Evolutionary conservation across 2,329 filamentous ascomycete species (phyloP), one percentile per base, ranked within the genome.

Genomic region (Ascosphaera apis): DNA sequence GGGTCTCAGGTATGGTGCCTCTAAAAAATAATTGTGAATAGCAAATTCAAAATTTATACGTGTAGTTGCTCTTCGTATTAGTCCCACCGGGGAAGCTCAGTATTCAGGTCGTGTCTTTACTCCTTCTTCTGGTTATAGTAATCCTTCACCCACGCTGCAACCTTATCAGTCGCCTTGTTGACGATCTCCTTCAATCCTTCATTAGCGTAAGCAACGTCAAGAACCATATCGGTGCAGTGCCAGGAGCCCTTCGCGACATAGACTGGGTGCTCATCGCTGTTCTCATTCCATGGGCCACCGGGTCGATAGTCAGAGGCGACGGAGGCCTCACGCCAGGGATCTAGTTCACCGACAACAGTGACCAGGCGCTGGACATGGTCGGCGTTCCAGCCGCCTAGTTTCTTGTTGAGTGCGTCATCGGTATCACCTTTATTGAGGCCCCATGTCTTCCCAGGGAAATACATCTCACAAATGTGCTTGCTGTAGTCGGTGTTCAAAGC

Each of bases 261-360:
- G 8, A 71, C 54, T 1, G 69, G 68, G 1, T 58, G 56, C 17
- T 61, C 45, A 1, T 48, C 17, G 0, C 60, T 66, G 8, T 60
- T 60, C 37, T 49, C 11, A n/a, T n/a, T n/a, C 12, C 72, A 48
- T 1, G 67, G 66, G 0, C 70, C 69, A 4, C 60, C 64, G 0
- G 67, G 66, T 15, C 68, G 56, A 46, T 62, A 61, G 17, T 59
- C 54, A 13, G 65, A 66, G 1, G 60, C 63, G 0, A 73, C 60
- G 3, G 61, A 61, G 0, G 63, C 58, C 3, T 65, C 60, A 23
- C 62, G 56, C 70, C 69, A 74, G 4, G 69, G 70, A 46, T 75
- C 70, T 37, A 56, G 66, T 48, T 69, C 57, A 31, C 64, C 49
- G 23, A 25, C 33, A 23, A 3, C 11, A 13, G 31, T 43, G 17